Evolutionary conservation across 371 early-diverging fungal species (phyloP), one percentile per base, ranked within the genome.

Genomic region (Capniomyces stellatus): DNA sequence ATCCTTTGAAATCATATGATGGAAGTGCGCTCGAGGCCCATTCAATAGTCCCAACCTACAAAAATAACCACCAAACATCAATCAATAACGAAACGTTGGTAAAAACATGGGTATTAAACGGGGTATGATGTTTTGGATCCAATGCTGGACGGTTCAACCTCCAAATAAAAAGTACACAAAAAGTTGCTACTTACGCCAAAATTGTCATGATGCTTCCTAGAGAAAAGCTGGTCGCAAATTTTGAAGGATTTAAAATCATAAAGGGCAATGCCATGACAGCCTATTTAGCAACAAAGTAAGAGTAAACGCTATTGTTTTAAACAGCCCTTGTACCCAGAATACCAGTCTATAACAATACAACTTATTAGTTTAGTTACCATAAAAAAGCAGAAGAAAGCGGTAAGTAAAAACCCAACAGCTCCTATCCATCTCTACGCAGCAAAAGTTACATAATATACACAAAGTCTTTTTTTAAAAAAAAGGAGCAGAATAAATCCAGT

Each of bases 171-270:
- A n/a, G n/a, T n/a, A n/a, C n/a, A n/a, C n/a, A n/a, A n/a, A n/a
- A n/a, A n/a, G n/a, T 13, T 47, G 44, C 18, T 15, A 51, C 51
- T 51, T 51, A 51, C 51, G 40, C 51, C 0, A 64, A 23, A 15
- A 69, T 57, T 1, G 57, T 56, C 40, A 71, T 40, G 43, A 71
- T 48, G n/a, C 62, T 59, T 50, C 73, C 72, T 35, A 71, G 64
- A 27, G 72, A 71, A 54, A 73, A 71, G 24, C 70, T 68, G 18
- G 73, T 63, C 23, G 72, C 72, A 31, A 71, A 71, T 61, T 71
- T 71, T 51, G 62, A 64, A 25, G 72, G 72, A 39, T 61, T 48
- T 27, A 71, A 21, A 13, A 71, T 44, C 52, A 71, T 58, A 62
- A 72, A 42, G n/a, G 72, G 72, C 29, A 71, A 54, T 2, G 68